Conservation (phyloP, 2,329 filamentous ascomycete species). For the Fusarium sp. region DNA sequence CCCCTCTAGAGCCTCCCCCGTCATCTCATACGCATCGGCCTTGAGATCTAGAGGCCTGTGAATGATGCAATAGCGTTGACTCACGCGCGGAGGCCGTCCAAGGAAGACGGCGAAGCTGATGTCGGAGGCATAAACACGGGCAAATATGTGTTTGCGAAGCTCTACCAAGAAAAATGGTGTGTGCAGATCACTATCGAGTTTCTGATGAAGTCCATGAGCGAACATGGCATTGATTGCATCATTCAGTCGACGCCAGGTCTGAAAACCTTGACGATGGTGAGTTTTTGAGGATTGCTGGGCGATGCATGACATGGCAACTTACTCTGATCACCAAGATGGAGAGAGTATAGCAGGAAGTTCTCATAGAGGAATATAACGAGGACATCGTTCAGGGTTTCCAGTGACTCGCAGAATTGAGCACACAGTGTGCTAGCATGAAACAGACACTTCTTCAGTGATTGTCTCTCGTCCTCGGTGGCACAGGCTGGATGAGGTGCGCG, state of each 20-base stretch:
- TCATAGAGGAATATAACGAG: conserved; percentile 59
- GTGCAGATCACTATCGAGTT: conserved; percentile 30
- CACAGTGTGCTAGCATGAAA: not conserved
- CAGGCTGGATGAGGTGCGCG: too few relatives aligned
- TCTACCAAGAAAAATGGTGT: conserved; percentile 53
- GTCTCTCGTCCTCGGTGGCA: too few relatives aligned
- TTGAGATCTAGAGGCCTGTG: not conserved
- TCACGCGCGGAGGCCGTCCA: conserved; percentile 59
- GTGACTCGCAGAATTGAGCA: not conserved
- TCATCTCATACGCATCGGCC: too few relatives aligned
- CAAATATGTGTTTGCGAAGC: conserved; percentile 55
- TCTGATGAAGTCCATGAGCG: conserved; percentile 60
- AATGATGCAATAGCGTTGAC: not conserved
- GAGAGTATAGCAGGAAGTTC: conserved; percentile 57
- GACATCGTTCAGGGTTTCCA: conserved; percentile 54
- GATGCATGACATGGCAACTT: conserved; percentile 20
- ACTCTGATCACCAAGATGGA: conserved; percentile 55
- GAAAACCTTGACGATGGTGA: conserved; percentile 40
- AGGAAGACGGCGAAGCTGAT: conserved; percentile 54
- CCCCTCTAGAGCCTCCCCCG: too few relatives aligned
- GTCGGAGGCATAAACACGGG: conserved; percentile 57
- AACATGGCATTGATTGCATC: conserved; percentile 59
- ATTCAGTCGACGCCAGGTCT: conserved; percentile 59
- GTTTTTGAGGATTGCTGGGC: not conserved
- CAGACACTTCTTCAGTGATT: too few relatives aligned